Evolutionary conservation across 805 yeast species (phyloP), one percentile per base, ranked within the genome.

Genomic region (Zygoascus bituminiphila): DNA sequence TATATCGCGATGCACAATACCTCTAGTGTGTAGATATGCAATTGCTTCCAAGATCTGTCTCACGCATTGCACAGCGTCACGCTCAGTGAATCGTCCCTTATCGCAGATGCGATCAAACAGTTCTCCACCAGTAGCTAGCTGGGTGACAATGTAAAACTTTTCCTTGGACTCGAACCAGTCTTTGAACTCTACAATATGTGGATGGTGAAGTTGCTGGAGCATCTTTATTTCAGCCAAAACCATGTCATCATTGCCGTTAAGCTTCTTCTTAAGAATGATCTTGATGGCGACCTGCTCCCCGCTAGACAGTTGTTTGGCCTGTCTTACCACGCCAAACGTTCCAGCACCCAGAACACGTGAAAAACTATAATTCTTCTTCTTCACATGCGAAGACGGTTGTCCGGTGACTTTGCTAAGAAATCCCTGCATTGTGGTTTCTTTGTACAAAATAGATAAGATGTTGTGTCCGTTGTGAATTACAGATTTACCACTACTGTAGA

Each of bases 51-150:
- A 66, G 56, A 89, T 74, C 60, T 91, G 95, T 36, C 74, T 72
- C 12, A 89, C 71, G 44, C 88, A 82, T 48, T 71, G 67, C 9
- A 85, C 81, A 1, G 97, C 98, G 63, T 89, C 96, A 52, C 73
- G 73, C 64, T 91, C 98, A 4, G 96, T 86, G 66, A 88, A 91
- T 48, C 81, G 75, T 12, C 97, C 96, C 58, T 81, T 72, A 44
- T 78, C 71, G 37, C 88, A 75, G 53, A 91, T 88, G 47, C 97
- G 71, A 53, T 89, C 96, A 62, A 91, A 91, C 50, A 91, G 69
- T 65, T 91, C 98, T 45, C 98, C 98, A 25, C 98, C 98, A 1
- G 88, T 83, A 21, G 97, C 97, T 60, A 91, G 71, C 64, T 91
- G 96, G 1, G 97, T 91, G 17, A 88, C 96, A 50, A 91, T 83